Percentiles rank a stretch among this genome's conserved stretches.
Evolutionary conservation across 176 grass and related monocot genomes (phyloP).

Genomic region (Zea mays): DNA sequence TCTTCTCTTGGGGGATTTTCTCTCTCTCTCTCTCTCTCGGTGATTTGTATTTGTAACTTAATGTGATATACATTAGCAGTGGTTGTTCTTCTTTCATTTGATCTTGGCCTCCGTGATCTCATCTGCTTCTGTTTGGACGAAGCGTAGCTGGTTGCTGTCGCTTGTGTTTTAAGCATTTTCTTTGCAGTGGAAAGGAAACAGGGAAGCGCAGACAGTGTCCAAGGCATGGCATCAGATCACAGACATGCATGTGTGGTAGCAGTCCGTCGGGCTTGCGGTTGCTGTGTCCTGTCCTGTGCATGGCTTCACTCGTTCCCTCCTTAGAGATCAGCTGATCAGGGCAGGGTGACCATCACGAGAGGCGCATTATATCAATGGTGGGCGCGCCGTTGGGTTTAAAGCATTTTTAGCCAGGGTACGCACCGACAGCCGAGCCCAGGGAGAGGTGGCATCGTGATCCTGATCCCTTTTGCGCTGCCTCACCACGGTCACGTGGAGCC

Average conservation of each 20-base stretch:
- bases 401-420: slow-evolving; percentile 5
- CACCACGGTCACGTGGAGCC: slow-evolving; percentile 30
- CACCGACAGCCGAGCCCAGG: no score
- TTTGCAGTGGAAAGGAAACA: neutral
- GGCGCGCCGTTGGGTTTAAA: slow-evolving; percentile 7
- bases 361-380: neutral
- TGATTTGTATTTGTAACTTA: slow-evolving; percentile 45
- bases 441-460: slow-evolving; percentile 9
- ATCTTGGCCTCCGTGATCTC: neutral
- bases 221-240: no score
- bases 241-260: no score
- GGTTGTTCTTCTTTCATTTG: slow-evolving; percentile 12
- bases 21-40: neutral
- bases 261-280: no score
- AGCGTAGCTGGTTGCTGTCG: neutral
- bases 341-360: no score
- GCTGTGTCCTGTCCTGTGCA: no score
- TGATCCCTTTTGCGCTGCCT: slow-evolving; percentile 21
- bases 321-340: no score
- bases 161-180: slow-evolving; percentile 24
- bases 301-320: no score
- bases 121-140: neutral
- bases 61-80: slow-evolving; percentile 47
- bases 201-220: neutral
- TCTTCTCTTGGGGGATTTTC: neutral